phyloP scores from a whole-genome alignment of 805 yeast genomes.

The Barnettozyma wickerhamii region DNA sequence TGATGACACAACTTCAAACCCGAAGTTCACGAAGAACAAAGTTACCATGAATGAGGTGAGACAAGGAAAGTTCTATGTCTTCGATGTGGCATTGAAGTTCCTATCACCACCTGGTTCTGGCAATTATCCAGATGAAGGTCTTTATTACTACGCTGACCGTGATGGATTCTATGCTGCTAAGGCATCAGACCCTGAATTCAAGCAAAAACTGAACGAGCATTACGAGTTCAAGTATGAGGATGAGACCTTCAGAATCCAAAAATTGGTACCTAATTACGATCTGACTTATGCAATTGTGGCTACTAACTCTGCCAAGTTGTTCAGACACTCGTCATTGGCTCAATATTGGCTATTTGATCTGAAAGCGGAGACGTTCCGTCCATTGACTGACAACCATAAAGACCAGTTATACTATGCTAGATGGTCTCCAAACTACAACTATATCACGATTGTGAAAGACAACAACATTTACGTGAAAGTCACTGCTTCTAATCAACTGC shows the following conservation, averaged over 20 bases:
- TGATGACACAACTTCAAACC: background rate
- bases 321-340: slow-evolving; percentile 47
- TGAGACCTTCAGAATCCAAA: slow-evolving; percentile 7
- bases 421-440: slow-evolving; percentile 72
- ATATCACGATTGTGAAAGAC: slow-evolving; percentile 59
- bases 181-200: slow-evolving; percentile 10
- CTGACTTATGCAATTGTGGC: slow-evolving; percentile 39
- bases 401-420: slow-evolving; percentile 41
- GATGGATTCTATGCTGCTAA: slow-evolving; percentile 14
- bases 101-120: slow-evolving; percentile 11
- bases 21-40: slow-evolving; percentile 4
- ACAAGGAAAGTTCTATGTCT: slow-evolving; percentile 15
- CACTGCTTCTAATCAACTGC: slow-evolving; percentile 23
- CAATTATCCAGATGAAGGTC: slow-evolving; percentile 21
- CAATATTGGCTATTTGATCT: slow-evolving; percentile 39
- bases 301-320: slow-evolving; percentile 49
- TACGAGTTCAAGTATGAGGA: slow-evolving; percentile 11
- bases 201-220: slow-evolving; percentile 3
- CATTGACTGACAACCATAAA: slow-evolving; percentile 26
- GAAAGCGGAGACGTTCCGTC: slow-evolving; percentile 19
- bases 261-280: slow-evolving; percentile 20
- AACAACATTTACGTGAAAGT: slow-evolving; percentile 61
- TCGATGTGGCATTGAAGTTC: slow-evolving; percentile 12
- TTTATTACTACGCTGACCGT: slow-evolving; percentile 14
- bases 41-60: slow-evolving; percentile 20